Evolutionary conservation across 1,284 basidiomycete species (phyloP).

Genomic region (Cutaneotrichosporon daszewskae): DNA sequence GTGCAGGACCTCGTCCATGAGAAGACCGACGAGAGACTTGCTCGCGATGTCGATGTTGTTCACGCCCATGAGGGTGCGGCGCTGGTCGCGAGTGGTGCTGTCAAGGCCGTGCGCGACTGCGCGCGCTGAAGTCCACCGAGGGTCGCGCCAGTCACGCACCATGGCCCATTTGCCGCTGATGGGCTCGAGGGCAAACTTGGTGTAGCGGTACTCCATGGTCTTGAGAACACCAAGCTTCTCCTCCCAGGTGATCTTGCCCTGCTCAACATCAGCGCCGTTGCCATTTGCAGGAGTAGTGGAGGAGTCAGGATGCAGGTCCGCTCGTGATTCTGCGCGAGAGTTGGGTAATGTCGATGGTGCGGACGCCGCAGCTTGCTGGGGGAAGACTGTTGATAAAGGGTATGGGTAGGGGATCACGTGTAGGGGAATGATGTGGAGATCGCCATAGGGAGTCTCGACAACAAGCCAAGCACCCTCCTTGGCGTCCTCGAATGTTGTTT

Average conservation of each 20-base stretch:
- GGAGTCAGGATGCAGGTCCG: conserved; percentile 13
- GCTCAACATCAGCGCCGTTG: conserved; percentile 29
- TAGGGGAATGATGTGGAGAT: conserved; percentile 70
- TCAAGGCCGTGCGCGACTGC: conserved; percentile 63
- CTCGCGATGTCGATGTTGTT: conserved; percentile 90
- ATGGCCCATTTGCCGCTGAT: conserved; percentile 75
- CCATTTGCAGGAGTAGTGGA: neutral
- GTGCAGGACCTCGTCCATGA: conserved; percentile 91
- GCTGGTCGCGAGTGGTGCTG: conserved; percentile 57
- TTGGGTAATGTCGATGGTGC: neutral
- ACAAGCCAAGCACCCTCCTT: conserved; percentile 68
- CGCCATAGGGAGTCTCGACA: conserved; percentile 81
- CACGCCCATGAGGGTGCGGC: conserved; percentile 69
- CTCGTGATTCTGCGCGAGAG: conserved; percentile 16
- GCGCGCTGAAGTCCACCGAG: conserved; percentile 61
- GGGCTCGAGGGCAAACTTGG: conserved; percentile 82
- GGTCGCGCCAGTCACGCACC: conserved; percentile 89
- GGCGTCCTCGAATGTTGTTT: conserved; percentile 74
- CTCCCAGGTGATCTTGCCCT: conserved; percentile 41
- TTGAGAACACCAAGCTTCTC: conserved; percentile 53
- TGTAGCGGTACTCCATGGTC: conserved; percentile 66
- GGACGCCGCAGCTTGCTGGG: conserved; percentile 22
- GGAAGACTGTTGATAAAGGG: conserved; percentile 70
- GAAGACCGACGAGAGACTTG: conserved; percentile 71
- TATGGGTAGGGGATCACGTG: conserved; percentile 66